Conservation (phyloP, 2,329 filamentous ascomycete species). For the Fusarium sp. region DNA sequence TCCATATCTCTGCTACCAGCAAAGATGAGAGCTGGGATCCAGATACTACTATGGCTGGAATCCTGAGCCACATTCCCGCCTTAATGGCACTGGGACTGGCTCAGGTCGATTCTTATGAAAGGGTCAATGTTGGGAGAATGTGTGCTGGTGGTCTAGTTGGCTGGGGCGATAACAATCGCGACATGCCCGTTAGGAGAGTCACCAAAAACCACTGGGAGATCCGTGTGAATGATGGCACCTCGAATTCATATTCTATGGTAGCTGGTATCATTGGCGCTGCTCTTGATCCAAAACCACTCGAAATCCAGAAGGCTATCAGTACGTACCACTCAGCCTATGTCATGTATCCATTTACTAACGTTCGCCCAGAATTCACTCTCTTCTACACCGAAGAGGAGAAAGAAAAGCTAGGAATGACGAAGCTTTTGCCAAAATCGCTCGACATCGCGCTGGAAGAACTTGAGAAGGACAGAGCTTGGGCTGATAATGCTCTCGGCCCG, state of each 20-base stretch:
- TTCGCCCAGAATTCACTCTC: not conserved
- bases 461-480: slow-evolving; percentile 8
- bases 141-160: slow-evolving; percentile 4
- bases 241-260: slow-evolving; percentile 15
- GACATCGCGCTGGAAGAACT: slow-evolving; percentile 7
- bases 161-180: slow-evolving; percentile 18
- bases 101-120: slow-evolving; percentile 13
- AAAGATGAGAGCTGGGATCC: not conserved
- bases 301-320: not conserved
- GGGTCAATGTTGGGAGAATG: not conserved
- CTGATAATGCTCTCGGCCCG: not conserved
- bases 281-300: not conserved
- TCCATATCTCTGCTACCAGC: slow-evolving; percentile 9
- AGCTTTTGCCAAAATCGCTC: not conserved
- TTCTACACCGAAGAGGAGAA: slow-evolving; percentile 10
- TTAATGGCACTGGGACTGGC: not conserved
- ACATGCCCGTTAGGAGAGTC: slow-evolving; percentile 22
- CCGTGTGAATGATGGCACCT: slow-evolving; percentile 7
- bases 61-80: slow-evolving; percentile 9
- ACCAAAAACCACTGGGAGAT: slow-evolving; percentile 20
- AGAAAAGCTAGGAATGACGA: not conserved
- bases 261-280: slow-evolving; percentile 5
- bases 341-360: not conserved
- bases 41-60: not conserved
- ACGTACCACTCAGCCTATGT: fast-evolving